Evolutionary conservation across 148 eudicot genomes (phyloP).

Genomic region (Rhododendron ovatum): DNA sequence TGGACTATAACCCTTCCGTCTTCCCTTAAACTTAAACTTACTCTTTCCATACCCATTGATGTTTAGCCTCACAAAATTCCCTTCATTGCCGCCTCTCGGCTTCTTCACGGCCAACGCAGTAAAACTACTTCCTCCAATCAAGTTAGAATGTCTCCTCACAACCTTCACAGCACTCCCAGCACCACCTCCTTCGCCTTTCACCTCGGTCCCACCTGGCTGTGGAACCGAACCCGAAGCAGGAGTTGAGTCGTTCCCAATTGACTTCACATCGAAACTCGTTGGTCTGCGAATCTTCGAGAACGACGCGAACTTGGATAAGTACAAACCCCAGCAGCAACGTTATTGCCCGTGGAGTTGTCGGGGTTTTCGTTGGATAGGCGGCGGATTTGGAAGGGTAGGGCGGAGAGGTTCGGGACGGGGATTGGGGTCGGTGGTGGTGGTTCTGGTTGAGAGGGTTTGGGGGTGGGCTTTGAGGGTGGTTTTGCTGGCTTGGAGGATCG

Average conservation of each 20-base stretch:
- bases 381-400: slow-evolving; percentile 56
- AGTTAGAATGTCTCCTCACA: slow-evolving; percentile 52
- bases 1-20: slow-evolving; percentile 28
- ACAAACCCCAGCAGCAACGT: slow-evolving; percentile 48
- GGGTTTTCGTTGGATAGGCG: slow-evolving; percentile 15
- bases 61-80: slow-evolving; percentile 88
- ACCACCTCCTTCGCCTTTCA: slow-evolving; percentile 14
- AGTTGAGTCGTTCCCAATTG: slow-evolving; percentile 21
- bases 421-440: slow-evolving; percentile 12
- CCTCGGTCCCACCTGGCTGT: slow-evolving; percentile 10
- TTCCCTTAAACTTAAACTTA: slow-evolving; percentile 50
- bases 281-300: slow-evolving; percentile 38
- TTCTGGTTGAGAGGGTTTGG: slow-evolving; percentile 9
- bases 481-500: slow-evolving; percentile 17
- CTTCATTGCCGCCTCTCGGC: slow-evolving; percentile 47
- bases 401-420: slow-evolving; percentile 24
- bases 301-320: slow-evolving; percentile 44
- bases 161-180: slow-evolving; percentile 21
- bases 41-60: slow-evolving; percentile 70
- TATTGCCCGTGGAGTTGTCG: slow-evolving; percentile 6
- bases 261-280: slow-evolving; percentile 26
- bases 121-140: slow-evolving; percentile 40
- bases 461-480: slow-evolving; percentile 17
- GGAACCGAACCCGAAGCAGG: slow-evolving; percentile 15
- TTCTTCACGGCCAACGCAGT: slow-evolving; percentile 30